Evolutionary conservation across 345 rosid species (phyloP), one percentile per base, ranked within the genome.

Genomic region (Laguncularia racemosa): DNA sequence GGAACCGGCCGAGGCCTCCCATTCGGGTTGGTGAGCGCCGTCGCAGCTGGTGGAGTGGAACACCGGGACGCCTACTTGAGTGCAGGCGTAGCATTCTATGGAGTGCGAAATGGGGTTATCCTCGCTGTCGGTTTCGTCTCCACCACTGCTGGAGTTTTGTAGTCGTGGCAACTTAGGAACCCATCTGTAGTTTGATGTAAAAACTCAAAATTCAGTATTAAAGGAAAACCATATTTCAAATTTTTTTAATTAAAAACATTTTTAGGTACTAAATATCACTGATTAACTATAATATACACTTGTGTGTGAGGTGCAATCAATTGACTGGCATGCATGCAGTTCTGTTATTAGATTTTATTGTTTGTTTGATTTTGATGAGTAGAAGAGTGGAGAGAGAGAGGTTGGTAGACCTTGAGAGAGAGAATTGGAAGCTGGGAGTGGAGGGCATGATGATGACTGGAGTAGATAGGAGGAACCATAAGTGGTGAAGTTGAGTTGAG

Each of bases 31-130:
- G 77, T 83, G 77, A 45, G 88, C 93, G 18, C 64, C 75, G 84
- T 86, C 96, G 73, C 98, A 92, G 80, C 96, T 89, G 44, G 91
- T 86, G 58, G 98, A 92, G 76, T 89, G 98, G 60, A 89, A 92
- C 38, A 72, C 86, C 4, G 98, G 97, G 13, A 84, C 91, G 17
- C 98, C 98, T 46, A 78, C 97, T 40, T 89, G 89, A 11, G 98
- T 92, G 72, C 98, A 92, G 0, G 98, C 95, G 58, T 86, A 83
- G 72, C 98, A 92, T 75, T 92, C 98, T 58, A 73, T 53, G 73
- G 84, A 58, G 78, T 58, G 66, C 16, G 79, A 55, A 49, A 69
- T 57, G 12, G 70, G 79, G 46, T 64, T 73, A 0, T 78, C 80
- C 12, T 72, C 70, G 46, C 57, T 50, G 51, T 16, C 47, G 26